Conservation (phyloP, 2,329 filamentous ascomycete genomes). For the Ascochyta rabiei region DNA sequence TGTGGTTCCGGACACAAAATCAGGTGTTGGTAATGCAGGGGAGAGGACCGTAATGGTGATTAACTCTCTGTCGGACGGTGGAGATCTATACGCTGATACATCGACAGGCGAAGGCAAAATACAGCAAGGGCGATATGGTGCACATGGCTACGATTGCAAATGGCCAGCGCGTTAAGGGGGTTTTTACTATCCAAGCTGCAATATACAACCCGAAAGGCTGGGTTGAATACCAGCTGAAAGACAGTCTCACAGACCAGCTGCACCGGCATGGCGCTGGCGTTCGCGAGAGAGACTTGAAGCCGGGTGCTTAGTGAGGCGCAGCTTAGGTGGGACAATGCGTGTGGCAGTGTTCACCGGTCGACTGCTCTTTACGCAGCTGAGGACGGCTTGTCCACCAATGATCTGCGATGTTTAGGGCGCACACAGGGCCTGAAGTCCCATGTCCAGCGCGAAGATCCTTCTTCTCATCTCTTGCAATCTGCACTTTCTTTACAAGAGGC, state of each 20-base stretch:
- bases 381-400: slow-evolving; percentile 25
- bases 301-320: slow-evolving; percentile 3
- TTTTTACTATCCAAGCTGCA: slow-evolving; percentile 24
- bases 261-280: slow-evolving; percentile 36
- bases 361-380: slow-evolving; percentile 17
- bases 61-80: not conserved
- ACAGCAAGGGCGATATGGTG: slow-evolving; percentile 29
- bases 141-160: slow-evolving; percentile 33
- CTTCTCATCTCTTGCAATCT: too few species aligned
- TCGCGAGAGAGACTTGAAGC: slow-evolving; percentile 36
- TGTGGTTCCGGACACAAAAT: slow-evolving; percentile 31
- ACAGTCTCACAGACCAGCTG: slow-evolving; percentile 14
- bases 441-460: too few species aligned
- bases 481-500: slow-evolving; percentile 16
- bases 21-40: slow-evolving; percentile 26
- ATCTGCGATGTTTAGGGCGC: slow-evolving; percentile 24
- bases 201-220: slow-evolving; percentile 23
- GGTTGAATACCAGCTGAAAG: slow-evolving; percentile 39
- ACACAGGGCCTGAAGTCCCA: slow-evolving; percentile 18
- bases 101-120: slow-evolving; percentile 30
- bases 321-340: not conserved
- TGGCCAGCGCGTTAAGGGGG: slow-evolving; percentile 29
- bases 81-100: slow-evolving; percentile 9
- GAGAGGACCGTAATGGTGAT: slow-evolving; percentile 25
- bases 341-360: slow-evolving; percentile 34